Conservation (phyloP, 1,139 yeast species). For the Schwanniomyces etchellsii region DNA sequence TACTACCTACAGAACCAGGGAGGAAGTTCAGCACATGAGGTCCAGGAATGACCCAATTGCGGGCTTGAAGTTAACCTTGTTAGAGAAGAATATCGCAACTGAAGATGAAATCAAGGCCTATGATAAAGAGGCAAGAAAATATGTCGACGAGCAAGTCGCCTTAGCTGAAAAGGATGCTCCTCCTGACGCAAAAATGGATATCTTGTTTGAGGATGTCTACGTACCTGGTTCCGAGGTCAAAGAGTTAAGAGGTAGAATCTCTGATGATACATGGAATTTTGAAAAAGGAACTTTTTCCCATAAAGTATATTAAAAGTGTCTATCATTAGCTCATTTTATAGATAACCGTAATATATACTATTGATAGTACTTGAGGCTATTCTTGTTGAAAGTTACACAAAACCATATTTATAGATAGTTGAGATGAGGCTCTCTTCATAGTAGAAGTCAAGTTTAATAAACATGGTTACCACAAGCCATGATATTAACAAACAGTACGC, state of each 20-base stretch:
- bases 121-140: constrained; percentile 94
- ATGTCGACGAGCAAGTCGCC: constrained; percentile 91
- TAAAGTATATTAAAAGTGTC: constrained; percentile 36
- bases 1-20: constrained; percentile 99
- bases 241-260: constrained; percentile 91
- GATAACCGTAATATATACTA: constrained; percentile 3
- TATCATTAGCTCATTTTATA: neutral
- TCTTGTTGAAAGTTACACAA: constrained; percentile 4
- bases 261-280: constrained; percentile 89
- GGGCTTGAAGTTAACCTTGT: constrained; percentile 81
- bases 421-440: too few relatives aligned
- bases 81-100: constrained; percentile 79
- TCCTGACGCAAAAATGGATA: constrained; percentile 93
- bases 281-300: constrained; percentile 65
- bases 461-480: too few relatives aligned
- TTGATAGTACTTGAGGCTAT: constrained; percentile 2
- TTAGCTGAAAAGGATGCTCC: constrained; percentile 91
- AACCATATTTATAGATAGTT: constrained; percentile 1
- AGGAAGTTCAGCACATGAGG: constrained; percentile 99
- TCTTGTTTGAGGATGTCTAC: constrained; percentile 93
- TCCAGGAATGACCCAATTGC: constrained; percentile 97
- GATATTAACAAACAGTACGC: too few relatives aligned
- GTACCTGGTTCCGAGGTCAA: constrained; percentile 93
- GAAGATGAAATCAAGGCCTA: constrained; percentile 92
- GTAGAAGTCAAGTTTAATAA: too few relatives aligned